Conservation (phyloP, 768 basidiomycete genomes). For the Lactifluus echinatus region DNA sequence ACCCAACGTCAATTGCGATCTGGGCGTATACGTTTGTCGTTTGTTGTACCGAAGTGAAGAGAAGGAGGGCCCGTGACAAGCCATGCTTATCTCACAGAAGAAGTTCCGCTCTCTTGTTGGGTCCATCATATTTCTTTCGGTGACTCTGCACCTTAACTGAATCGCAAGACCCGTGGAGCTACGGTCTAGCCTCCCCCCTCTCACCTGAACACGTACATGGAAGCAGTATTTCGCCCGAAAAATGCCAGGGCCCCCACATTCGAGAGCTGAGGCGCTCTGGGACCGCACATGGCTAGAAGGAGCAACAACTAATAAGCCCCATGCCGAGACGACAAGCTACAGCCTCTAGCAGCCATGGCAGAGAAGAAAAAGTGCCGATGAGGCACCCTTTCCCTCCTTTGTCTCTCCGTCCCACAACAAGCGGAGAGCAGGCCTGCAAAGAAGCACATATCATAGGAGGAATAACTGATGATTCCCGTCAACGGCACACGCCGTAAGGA, state of each 20-base stretch:
- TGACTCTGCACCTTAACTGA: not conserved
- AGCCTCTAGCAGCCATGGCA: slow-evolving; percentile 12
- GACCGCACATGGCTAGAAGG: slow-evolving; percentile 5
- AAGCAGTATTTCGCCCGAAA: slow-evolving; percentile 13
- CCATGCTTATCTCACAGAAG: slow-evolving; percentile 14
- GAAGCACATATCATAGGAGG: no score
- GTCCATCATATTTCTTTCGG: slow-evolving; percentile 5
- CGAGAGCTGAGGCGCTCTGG: slow-evolving; percentile 14
- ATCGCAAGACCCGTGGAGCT: slow-evolving; percentile 2
- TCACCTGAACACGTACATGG: slow-evolving; percentile 17
- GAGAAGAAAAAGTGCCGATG: slow-evolving; percentile 1
- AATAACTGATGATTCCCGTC: slow-evolving; percentile 12
- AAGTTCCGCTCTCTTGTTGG: not conserved
- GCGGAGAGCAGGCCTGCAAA: slow-evolving; percentile 10
- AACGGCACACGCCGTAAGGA: slow-evolving; percentile 11
- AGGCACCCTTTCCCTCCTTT: slow-evolving; percentile 7
- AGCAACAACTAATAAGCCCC: slow-evolving; percentile 5
- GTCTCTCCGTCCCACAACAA: slow-evolving; percentile 6
- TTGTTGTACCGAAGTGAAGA: not conserved
- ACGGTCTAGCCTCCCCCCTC: slow-evolving; percentile 9
- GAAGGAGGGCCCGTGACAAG: not conserved
- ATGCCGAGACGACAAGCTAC: slow-evolving; percentile 10
- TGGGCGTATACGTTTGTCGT: not conserved
- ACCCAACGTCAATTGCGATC: not conserved
- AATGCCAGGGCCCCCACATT: slow-evolving; percentile 6